Evolutionary conservation across 1,284 basidiomycete genomes (phyloP).

Genomic region (Pascua sp.): DNA sequence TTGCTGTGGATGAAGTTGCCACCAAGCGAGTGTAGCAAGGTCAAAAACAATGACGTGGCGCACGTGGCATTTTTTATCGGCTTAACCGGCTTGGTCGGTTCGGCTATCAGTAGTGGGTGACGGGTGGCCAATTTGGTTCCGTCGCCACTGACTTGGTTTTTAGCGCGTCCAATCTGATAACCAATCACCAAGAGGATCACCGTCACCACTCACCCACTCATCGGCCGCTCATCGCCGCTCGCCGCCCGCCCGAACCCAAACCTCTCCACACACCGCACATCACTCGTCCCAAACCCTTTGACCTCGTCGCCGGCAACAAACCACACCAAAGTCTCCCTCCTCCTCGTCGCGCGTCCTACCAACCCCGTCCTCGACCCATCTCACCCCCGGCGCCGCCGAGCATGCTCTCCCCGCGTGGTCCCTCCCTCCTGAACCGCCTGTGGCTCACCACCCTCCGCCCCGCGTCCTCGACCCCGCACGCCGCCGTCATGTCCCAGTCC

Average conservation of each 20-base stretch:
- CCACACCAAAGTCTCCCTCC: no score
- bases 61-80: background rate
- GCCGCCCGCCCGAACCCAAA: no score
- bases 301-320: no score
- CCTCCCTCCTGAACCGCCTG: conserved; percentile 23
- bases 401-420: conserved; percentile 22
- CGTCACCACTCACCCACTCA: background rate
- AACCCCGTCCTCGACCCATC: background rate
- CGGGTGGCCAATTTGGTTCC: no score
- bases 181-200: conserved; percentile 3
- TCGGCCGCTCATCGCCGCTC: background rate
- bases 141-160: background rate
- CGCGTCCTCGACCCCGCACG: background rate
- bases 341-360: no score
- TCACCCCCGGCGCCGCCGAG: background rate
- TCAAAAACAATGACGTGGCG: conserved; percentile 3
- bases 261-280: no score
- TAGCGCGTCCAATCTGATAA: no score
- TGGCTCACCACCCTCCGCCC: conserved; percentile 22
- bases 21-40: background rate
- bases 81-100: no score
- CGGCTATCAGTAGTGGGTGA: no score
- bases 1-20: background rate
- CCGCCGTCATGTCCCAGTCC: background rate
- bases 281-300: no score